A percentile compares a stretch with the other conserved stretches of the same genome.
Evolutionary conservation across 2,329 filamentous ascomycete genomes (phyloP).

Genomic region (Massarina eburnea): DNA sequence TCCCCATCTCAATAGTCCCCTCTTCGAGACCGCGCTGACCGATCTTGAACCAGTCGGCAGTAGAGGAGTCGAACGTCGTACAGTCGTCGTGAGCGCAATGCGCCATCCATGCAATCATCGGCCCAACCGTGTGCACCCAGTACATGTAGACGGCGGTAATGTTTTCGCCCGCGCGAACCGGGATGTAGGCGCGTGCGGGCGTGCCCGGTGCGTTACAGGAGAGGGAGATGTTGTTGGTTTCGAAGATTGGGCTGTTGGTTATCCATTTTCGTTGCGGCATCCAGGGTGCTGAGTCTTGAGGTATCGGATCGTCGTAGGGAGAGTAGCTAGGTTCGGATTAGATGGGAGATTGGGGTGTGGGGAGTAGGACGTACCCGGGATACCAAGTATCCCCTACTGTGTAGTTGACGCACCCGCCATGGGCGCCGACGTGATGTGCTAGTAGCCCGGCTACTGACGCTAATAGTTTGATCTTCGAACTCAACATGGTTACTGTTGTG

Average conservation of each 20-base stretch:
- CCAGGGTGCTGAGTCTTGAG: slow-evolving; percentile 23
- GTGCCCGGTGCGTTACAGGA: slow-evolving; percentile 33
- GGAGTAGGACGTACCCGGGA: slow-evolving; percentile 18
- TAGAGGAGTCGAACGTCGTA: slow-evolving; percentile 14
- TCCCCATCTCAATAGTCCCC: slow-evolving; percentile 23
- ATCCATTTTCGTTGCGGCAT: slow-evolving; percentile 35
- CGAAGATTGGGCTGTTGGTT: slow-evolving; percentile 31
- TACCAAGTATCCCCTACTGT: slow-evolving; percentile 35
- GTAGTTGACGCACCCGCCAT: slow-evolving; percentile 33
- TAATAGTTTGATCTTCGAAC: neutral
- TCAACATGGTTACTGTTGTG: slow-evolving; percentile 19
- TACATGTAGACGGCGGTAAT: slow-evolving; percentile 30
- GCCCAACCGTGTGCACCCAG: slow-evolving; percentile 35
- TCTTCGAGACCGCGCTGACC: slow-evolving; percentile 21
- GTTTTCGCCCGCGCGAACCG: slow-evolving; percentile 26
- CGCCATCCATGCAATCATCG: slow-evolving; percentile 33
- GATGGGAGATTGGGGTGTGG: neutral
- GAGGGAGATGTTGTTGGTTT: slow-evolving; percentile 21
- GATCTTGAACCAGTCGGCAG: slow-evolving; percentile 33
- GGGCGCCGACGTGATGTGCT: slow-evolving; percentile 15
- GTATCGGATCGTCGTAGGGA: slow-evolving; percentile 20
- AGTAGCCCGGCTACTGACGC: slow-evolving; percentile 10
- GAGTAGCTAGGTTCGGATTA: slow-evolving; percentile 20
- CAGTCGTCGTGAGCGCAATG: slow-evolving; percentile 27
- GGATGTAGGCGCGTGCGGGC: slow-evolving; percentile 26